Base-by-base conservation (phyloP, 805 yeast species). In the Wickerhamiella cacticola region DNA sequence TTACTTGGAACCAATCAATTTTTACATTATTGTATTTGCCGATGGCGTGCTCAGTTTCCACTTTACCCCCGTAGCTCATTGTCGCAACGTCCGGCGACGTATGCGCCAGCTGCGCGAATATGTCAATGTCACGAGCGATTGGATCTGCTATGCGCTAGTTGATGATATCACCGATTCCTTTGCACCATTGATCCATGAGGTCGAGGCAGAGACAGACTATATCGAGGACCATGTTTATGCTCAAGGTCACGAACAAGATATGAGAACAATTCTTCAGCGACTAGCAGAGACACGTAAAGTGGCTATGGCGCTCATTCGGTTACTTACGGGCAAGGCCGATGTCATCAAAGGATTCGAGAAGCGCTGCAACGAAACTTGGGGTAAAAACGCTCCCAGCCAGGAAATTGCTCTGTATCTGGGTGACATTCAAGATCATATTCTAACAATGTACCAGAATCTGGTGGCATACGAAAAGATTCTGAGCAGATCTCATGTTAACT, bases 301-400 rank as follows among this genome's bases (percentile, higher is more conserved):
- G 60, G 94, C 88, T 28, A 89, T 89, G 96, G 81, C 94, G 1
- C 66, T 89, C 59, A 79, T 88, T 83, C 74, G 97, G 58, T 68
- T 89, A 53, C 70, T 89, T 45, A 79, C 89, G 35, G 95, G 95
- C 53, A 89, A 89, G 62, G 96, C 96, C 0, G 97, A 89, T 63
- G 97, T 89, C 48, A 84, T 89, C 59, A 82, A 83, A 57, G 88
- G 87, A 94, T 86, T 89, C 69, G 92, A 95, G 33, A 89, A 89
- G 63, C 74, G 97, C 58, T 87, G 96, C 64, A 88, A 82, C 58
- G 96, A 87, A 65, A 79, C 75, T 13, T 60, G 67, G 64, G 64
- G 63, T 29, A n/a, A 28, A 13, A 61, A 61, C 41, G 67, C 66
- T 56, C 95, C 96, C 45, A 74, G 94, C 58, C 89, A 82, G 23